A percentile compares a stretch with the other conserved stretches of the same genome.
Evolutionary conservation across 1,139 yeast species (phyloP).

Genomic region (Petasospora rhodanensis): DNA sequence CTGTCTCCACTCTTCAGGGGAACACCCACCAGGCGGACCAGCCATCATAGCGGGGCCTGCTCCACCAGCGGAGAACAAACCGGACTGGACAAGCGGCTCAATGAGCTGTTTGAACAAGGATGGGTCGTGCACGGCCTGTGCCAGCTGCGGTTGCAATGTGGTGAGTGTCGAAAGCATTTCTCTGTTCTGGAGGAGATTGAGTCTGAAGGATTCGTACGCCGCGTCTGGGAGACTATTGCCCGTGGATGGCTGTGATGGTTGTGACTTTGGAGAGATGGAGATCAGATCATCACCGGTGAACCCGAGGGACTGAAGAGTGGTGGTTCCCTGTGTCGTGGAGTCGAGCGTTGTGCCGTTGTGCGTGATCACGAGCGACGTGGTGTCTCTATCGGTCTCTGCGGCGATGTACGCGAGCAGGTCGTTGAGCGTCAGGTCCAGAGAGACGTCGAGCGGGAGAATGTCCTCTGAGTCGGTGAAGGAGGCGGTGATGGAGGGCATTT

Average conservation of each 20-base stretch:
- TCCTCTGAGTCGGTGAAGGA: slow-evolving; percentile 16
- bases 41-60: neutral
- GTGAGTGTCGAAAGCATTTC: no score
- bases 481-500: slow-evolving; percentile 19
- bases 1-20: slow-evolving; percentile 40
- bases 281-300: slow-evolving; percentile 57
- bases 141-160: no score
- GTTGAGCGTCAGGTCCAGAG: slow-evolving; percentile 55
- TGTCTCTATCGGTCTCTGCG: slow-evolving; percentile 60
- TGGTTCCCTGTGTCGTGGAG: slow-evolving; percentile 18
- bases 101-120: no score
- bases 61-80: no score
- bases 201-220: no score
- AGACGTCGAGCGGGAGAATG: slow-evolving; percentile 31
- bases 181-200: no score
- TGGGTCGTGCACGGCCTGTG: no score
- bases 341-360: slow-evolving; percentile 44
- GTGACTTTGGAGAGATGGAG: slow-evolving; percentile 32
- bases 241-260: slow-evolving; percentile 1
- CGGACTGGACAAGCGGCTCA: no score
- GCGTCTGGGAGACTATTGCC: neutral
- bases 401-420: slow-evolving; percentile 78
- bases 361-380: slow-evolving; percentile 25
- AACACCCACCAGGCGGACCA: slow-evolving; percentile 26
- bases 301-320: slow-evolving; percentile 43